Evolutionary conservation across 257 asterid genomes (phyloP), one percentile per base, ranked within the genome.

Genomic region (Cordia subcordata): DNA sequence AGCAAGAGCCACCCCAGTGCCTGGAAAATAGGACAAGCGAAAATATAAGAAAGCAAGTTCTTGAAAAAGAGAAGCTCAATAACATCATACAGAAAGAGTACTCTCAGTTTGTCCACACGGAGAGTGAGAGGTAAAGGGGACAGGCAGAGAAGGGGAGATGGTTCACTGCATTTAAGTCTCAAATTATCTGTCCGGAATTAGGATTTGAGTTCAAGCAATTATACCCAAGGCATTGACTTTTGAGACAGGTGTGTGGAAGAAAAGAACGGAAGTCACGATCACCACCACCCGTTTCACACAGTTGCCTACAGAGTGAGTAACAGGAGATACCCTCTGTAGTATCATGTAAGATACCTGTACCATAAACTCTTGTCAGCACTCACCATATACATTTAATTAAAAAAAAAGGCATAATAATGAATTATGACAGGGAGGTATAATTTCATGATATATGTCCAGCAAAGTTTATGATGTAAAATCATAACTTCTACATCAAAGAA

Each of bases 221-320:
- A 12, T 83, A 88, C 98, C 98, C 57, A 91, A 19, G 45, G 85
- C 58, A 68, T 91, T 91, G 37, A 88, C 58, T 22, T 79, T 75
- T 33, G 90, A 80, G 61, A 91, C 96, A 32, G 96, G 94, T 13
- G 92, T 84, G 46, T 84, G 91, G 82, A 91, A 88, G 85, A 91
- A 85, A 70, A 91, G 72, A 56, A 91, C 96, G 9, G 98, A 85
- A 11, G 92, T 65, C 57, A 91, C 96, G 11, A 91, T 91, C 58
- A 88, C 96, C 58, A 85, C 98, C 63, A 88, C 96, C 33, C 96
- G 87, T 78, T 91, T 91, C 46, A 85, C 95, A 44, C 95, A 88
- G 80, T 91, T 91, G 49, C 90, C 94, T 14, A 91, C 96, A 4
- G 98, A 88, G 67, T 91, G 98, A n/a, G 95, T 88, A 44, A 91